These are phyloP conservation scores for Myxozyma monticola DNA, from an alignment of 805 yeast genomes.

Conservation along the genomic window DNA sequence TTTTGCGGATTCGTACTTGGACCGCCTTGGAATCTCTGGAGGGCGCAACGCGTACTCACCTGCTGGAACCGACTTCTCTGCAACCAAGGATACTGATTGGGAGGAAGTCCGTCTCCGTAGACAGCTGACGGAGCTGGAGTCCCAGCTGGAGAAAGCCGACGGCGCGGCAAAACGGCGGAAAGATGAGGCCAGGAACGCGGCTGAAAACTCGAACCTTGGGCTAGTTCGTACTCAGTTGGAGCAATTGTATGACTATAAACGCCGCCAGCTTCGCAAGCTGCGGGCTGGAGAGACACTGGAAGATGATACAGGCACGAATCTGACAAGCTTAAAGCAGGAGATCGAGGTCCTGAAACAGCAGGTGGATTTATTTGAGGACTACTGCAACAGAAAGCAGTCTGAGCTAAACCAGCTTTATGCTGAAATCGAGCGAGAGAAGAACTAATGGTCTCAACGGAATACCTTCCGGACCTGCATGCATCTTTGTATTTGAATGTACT, in stretches of 20 bases:
- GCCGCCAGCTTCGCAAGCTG: constrained; percentile 51
- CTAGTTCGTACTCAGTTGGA: constrained; percentile 66
- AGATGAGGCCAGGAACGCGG: constrained; percentile 32
- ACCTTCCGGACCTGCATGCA: too few relatives aligned
- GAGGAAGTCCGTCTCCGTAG: constrained; percentile 82
- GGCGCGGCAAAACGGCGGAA: constrained; percentile 46
- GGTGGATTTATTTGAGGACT: constrained; percentile 68
- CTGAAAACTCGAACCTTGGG: constrained; percentile 36
- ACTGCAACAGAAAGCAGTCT: constrained; percentile 56
- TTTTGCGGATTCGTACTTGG: constrained; percentile 38
- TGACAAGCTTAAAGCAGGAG: constrained; percentile 47
- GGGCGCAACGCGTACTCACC: constrained; percentile 40
- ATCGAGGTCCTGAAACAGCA: constrained; percentile 75
- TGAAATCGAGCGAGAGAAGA: constrained; percentile 34
- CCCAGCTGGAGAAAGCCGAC: constrained; percentile 59
- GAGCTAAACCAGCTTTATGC: constrained; percentile 54
- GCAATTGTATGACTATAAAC: constrained; percentile 77
- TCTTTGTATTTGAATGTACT: too few relatives aligned
- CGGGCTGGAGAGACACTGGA: constrained; percentile 36
- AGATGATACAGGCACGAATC: constrained; percentile 23
- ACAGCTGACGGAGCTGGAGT: constrained; percentile 73
- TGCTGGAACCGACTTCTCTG: constrained; percentile 68
- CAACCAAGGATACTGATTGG: constrained; percentile 80
- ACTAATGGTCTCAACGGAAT: too few relatives aligned
- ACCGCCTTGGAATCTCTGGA: constrained; percentile 34